Conservation (phyloP, 257 asterid genomes). For the Solanum chiquidenum region DNA sequence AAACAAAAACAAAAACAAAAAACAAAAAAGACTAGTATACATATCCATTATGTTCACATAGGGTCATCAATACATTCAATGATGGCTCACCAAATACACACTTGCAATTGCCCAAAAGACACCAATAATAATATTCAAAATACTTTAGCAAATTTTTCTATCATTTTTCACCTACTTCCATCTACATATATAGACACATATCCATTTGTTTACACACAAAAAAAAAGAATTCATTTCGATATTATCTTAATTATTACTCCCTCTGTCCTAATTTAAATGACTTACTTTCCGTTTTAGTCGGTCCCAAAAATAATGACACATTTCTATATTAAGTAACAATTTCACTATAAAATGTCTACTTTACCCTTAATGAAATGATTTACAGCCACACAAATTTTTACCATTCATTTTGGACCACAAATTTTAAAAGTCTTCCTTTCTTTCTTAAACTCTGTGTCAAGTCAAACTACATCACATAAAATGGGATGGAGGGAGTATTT, state of each 20-base stretch:
- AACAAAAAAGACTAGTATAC: neutral
- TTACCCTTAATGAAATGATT: too few species aligned
- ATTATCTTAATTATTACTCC: neutral
- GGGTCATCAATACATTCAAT: neutral
- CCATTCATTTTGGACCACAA: too few species aligned
- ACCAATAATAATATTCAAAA: neutral
- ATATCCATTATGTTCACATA: neutral
- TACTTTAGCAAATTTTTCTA: neutral
- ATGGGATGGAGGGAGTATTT: too few species aligned
- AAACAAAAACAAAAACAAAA: neutral
- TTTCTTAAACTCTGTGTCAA: too few species aligned
- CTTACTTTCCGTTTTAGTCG: too few species aligned
- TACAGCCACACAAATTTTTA: too few species aligned
- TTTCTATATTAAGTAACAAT: too few species aligned
- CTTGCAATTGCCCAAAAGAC: neutral
- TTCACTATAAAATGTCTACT: too few species aligned
- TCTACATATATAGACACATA: neutral
- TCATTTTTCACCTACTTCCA: neutral
- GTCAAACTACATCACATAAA: too few species aligned
- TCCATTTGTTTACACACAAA: neutral
- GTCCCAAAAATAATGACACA: too few species aligned
- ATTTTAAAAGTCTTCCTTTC: too few species aligned
- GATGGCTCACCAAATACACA: neutral
- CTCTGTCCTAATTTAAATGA: too few species aligned
- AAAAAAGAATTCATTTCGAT: neutral